Evolutionary conservation across 2,329 filamentous ascomycete species (phyloP).

Genomic region (Apiospora koreana): DNA sequence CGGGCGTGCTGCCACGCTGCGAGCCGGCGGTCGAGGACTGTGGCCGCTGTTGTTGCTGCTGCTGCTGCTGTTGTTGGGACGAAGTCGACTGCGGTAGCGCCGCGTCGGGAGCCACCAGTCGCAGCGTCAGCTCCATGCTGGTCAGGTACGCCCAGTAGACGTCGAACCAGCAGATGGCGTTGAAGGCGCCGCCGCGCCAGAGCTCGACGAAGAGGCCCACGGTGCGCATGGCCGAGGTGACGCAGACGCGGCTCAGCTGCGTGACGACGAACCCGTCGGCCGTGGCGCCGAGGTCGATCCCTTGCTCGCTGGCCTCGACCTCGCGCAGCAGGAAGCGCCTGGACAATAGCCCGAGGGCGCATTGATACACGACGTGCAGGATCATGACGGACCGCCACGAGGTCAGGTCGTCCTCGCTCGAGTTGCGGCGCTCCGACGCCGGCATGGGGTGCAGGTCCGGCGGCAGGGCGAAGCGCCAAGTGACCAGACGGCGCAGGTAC

Average conservation of each 20-base stretch:
- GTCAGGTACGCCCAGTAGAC: conserved; percentile 25
- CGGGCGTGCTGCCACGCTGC: not conserved
- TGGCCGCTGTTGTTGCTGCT: not conserved
- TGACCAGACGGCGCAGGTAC: conserved; percentile 21
- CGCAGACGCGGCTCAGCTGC: conserved; percentile 20
- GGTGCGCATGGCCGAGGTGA: conserved; percentile 25
- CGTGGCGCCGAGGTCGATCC: conserved; percentile 17
- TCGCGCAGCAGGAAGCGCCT: conserved; percentile 29
- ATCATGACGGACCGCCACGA: conserved; percentile 23
- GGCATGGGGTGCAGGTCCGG: conserved; percentile 15
- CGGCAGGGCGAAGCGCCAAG: conserved; percentile 24
- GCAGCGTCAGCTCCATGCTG: conserved; percentile 24
- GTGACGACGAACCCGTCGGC: conserved; percentile 19
- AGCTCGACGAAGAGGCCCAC: conserved; percentile 20
- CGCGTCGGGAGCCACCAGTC: conserved; percentile 21
- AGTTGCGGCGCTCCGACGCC: conserved; percentile 11
- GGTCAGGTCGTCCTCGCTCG: not conserved
- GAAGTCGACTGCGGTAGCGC: not conserved
- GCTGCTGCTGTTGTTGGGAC: not conserved
- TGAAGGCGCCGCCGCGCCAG: conserved; percentile 22
- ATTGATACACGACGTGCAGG: conserved; percentile 31
- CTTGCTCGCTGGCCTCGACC: conserved; percentile 19
- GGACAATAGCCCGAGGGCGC: conserved; percentile 26
- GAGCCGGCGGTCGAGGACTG: not conserved
- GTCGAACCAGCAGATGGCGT: conserved; percentile 26